A percentile compares a stretch with the other conserved stretches of the same genome.
phyloP scores from a whole-genome alignment of 192 early-diverging fungal species.

The Pilobolus umbonatus region DNA sequence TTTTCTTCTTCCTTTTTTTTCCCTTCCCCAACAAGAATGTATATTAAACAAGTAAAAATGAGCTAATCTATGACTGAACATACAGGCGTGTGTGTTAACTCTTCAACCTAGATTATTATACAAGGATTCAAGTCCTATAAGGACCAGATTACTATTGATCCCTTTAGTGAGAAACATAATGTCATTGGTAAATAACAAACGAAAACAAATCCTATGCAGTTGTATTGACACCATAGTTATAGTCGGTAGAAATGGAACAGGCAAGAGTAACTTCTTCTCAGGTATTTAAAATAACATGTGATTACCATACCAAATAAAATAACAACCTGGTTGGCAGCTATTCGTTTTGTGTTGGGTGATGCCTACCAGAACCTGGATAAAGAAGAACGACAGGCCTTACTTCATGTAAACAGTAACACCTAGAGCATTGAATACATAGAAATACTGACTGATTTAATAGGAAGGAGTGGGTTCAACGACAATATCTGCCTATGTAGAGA shows the following conservation, averaged over 20 bases:
- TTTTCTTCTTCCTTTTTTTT: not conserved
- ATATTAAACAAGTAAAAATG: slow-evolving; percentile 3
- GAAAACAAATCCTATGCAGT: not conserved
- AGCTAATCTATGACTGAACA: not conserved
- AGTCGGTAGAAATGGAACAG: slow-evolving; percentile 96
- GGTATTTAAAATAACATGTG: too few species aligned
- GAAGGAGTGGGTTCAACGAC: slow-evolving; percentile 89
- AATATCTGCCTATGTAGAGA: slow-evolving; percentile 94
- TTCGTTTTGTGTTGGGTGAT: slow-evolving; percentile 93
- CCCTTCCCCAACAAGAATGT: not conserved
- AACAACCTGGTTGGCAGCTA: slow-evolving; percentile 51
- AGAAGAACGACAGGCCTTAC: slow-evolving; percentile 89
- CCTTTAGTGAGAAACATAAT: slow-evolving; percentile 90
- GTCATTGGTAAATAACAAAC: slow-evolving; percentile 70
- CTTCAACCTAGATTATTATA: slow-evolving; percentile 69
- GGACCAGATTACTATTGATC: slow-evolving; percentile 90
- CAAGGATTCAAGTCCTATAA: slow-evolving; percentile 99
- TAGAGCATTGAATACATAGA: not conserved
- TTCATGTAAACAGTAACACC: too few species aligned
- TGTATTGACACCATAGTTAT: slow-evolving; percentile 4
- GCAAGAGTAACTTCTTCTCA: slow-evolving; percentile 98
- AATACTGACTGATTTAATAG: slow-evolving; percentile 33
- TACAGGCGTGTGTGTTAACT: not conserved
- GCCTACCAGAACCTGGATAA: slow-evolving; percentile 89
- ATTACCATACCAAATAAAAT: too few species aligned